These are phyloP conservation scores for Tuber melanosporum DNA, from an alignment of 495 filamentous ascomycete species.

Conservation along the genomic window DNA sequence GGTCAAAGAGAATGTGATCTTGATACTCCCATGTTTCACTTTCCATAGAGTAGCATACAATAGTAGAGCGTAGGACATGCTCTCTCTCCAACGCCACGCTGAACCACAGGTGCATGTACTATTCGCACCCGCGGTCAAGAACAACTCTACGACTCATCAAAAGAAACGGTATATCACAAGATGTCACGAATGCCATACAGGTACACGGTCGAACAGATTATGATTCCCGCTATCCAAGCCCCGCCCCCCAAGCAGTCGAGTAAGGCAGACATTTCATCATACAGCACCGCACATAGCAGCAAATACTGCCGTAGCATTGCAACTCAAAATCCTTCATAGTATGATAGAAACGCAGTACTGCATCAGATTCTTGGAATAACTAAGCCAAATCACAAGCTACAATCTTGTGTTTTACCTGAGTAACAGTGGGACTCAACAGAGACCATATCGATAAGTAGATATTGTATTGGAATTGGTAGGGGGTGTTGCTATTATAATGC, in stretches of 20 bases:
- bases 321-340: not conserved
- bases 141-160: not conserved
- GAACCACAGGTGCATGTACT: not conserved
- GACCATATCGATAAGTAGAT: too few species aligned
- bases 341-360: not conserved
- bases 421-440: too few species aligned
- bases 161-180: not conserved
- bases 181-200: not conserved
- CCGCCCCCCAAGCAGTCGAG: not conserved
- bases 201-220: not conserved
- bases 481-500: too few species aligned
- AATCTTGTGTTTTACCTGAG: too few species aligned
- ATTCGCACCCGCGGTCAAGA: not conserved
- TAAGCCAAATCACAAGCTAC: too few species aligned
- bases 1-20: not conserved
- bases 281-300: not conserved
- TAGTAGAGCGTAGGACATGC: not conserved
- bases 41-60: not conserved
- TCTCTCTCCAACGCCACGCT: not conserved
- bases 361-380: not conserved
- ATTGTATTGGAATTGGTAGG: too few species aligned
- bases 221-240: not conserved
- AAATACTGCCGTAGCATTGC: not conserved
- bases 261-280: not conserved
- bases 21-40: not conserved